Evolutionary conservation across 495 filamentous ascomycete genomes (phyloP).

Genomic region (Echria macrotheca): DNA sequence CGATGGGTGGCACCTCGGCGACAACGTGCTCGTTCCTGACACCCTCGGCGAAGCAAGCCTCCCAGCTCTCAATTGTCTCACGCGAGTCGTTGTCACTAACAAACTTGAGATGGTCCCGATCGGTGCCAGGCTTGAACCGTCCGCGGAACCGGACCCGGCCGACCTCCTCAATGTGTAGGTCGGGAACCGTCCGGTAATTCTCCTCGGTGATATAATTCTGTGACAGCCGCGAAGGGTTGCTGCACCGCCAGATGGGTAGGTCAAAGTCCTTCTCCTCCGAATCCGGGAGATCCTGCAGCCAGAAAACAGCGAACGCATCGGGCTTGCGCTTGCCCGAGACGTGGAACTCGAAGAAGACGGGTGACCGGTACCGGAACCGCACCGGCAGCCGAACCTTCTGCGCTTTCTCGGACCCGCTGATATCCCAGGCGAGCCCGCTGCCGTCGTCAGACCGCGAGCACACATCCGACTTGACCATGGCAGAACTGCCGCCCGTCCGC

Average conservation of each 20-base stretch:
- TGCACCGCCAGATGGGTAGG: slow-evolving; percentile 81
- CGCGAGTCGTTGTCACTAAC: slow-evolving; percentile 81
- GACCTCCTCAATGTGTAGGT: slow-evolving; percentile 63
- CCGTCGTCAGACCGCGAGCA: slow-evolving; percentile 53
- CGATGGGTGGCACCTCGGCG: slow-evolving; percentile 58
- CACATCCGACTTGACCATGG: slow-evolving; percentile 55
- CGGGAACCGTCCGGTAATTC: slow-evolving; percentile 59
- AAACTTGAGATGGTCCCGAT: slow-evolving; percentile 77
- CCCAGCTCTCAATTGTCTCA: slow-evolving; percentile 92
- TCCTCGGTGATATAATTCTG: slow-evolving; percentile 86
- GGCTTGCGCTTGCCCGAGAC: slow-evolving; percentile 57
- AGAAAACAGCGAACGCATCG: slow-evolving; percentile 71
- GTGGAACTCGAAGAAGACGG: slow-evolving; percentile 84
- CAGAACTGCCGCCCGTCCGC: slow-evolving; percentile 78
- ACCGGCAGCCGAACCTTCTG: slow-evolving; percentile 70
- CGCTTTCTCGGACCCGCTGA: slow-evolving; percentile 48
- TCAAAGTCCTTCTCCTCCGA: slow-evolving; percentile 69
- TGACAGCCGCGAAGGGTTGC: slow-evolving; percentile 63
- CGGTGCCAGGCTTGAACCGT: slow-evolving; percentile 83
- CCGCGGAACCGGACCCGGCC: slow-evolving; percentile 74
- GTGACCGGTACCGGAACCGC: slow-evolving; percentile 80
- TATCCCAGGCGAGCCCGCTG: slow-evolving; percentile 62
- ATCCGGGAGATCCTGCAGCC: slow-evolving; percentile 81
- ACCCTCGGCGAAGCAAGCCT: slow-evolving; percentile 81
- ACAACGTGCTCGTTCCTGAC: slow-evolving; percentile 63